These are phyloP conservation scores for Heterobasidion parviporum DNA, from an alignment of 1,284 basidiomycete species.

Conservation along the genomic window DNA sequence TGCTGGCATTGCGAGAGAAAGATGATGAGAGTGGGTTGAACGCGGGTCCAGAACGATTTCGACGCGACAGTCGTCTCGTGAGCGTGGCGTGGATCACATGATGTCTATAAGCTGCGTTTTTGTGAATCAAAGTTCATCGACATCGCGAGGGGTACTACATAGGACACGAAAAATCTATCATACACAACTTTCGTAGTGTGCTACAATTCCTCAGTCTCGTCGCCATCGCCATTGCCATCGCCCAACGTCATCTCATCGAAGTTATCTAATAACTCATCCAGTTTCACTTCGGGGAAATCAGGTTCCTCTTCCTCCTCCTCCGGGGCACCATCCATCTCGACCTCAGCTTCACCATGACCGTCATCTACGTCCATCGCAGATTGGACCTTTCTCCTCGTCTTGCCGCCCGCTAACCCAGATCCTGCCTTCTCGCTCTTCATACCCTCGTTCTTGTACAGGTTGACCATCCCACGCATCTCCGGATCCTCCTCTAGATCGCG, in stretches of 20 bases:
- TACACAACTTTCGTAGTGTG: neutral
- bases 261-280: conserved; percentile 89
- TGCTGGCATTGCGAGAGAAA: neutral
- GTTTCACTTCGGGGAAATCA: conserved; percentile 84
- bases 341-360: conserved; percentile 15
- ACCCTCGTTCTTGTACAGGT: conserved; percentile 68
- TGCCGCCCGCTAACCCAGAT: conserved; percentile 38
- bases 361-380: conserved; percentile 74
- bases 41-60: neutral
- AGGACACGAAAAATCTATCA: neutral
- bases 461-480: conserved; percentile 84
- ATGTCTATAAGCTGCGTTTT: neutral
- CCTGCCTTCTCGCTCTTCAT: conserved; percentile 35
- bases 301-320: conserved; percentile 69
- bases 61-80: neutral
- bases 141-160: neutral
- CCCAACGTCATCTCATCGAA: conserved; percentile 80
- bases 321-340: conserved; percentile 29
- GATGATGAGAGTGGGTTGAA: neutral
- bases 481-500: conserved; percentile 95
- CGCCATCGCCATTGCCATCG: conserved; percentile 12
- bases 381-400: conserved; percentile 39
- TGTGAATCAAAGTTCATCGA: neutral
- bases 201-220: too few relatives aligned
- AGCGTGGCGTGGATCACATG: neutral